A percentile compares a stretch with the other conserved stretches of the same genome.
These are phyloP conservation scores for Fusarium transvaalense DNA, from an alignment of 2,329 filamentous ascomycete genomes.

Conservation along the genomic window DNA sequence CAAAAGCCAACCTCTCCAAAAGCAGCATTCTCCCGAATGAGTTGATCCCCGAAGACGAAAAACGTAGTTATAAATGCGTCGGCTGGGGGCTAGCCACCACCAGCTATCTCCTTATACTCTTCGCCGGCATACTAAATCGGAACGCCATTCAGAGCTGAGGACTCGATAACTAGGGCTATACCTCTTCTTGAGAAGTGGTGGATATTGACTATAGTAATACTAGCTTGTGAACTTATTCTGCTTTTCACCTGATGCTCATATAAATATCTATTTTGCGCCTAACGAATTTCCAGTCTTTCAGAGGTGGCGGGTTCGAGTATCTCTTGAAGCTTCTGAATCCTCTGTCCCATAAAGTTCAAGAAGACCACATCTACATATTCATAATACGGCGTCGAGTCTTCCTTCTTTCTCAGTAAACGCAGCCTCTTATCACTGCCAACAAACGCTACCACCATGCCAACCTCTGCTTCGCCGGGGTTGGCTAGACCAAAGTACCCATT, in stretches of 20 bases:
- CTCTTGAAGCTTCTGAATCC: not conserved
- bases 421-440: rapidly evolving
- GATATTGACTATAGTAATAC: not conserved
- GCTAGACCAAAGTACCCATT: not conserved
- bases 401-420: not conserved
- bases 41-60: not conserved
- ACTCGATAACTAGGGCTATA: not conserved
- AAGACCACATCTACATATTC: not conserved
- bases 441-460: not conserved
- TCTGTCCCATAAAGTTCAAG: not conserved
- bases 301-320: too few relatives aligned
- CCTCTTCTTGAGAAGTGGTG: not conserved
- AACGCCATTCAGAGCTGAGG: not conserved
- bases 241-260: not conserved
- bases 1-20: conserved; percentile 13
- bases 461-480: not conserved
- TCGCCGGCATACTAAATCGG: not conserved
- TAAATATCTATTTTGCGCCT: not conserved
- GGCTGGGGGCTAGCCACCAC: not conserved
- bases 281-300: not conserved
- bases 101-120: not conserved
- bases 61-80: conserved; percentile 2
- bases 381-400: not conserved
- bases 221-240: not conserved
- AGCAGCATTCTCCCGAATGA: not conserved